These are phyloP conservation scores for Corylus avellana DNA, from an alignment of 306 rosid species.

Conservation along the genomic window DNA sequence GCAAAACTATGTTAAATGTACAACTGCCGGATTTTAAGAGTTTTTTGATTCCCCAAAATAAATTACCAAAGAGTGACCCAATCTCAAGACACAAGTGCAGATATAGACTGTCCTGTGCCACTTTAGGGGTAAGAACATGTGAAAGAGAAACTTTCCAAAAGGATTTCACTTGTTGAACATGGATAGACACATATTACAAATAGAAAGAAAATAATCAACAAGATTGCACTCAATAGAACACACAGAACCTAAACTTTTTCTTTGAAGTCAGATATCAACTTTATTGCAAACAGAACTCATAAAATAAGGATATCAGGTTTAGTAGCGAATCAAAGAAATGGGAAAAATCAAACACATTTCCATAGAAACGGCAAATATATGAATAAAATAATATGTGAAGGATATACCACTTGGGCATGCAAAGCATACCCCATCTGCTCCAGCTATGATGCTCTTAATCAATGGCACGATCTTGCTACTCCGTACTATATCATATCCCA, in stretches of 20 bases:
- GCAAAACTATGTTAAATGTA: neutral
- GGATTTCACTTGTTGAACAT: neutral
- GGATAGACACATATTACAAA: neutral
- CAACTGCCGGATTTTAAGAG: neutral
- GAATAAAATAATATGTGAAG: constrained; percentile 29
- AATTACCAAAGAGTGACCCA: neutral
- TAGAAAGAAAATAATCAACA: neutral
- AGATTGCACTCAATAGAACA: neutral
- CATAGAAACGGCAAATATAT: constrained; percentile 15
- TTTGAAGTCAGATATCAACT: neutral
- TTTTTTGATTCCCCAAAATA: neutral
- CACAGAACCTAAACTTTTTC: neutral
- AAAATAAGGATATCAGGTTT: neutral
- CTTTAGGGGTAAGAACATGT: no score
- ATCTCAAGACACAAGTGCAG: neutral
- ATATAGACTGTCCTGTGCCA: no score
- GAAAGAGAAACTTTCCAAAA: neutral
- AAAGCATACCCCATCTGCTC: constrained; percentile 82
- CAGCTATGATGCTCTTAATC: constrained; percentile 81
- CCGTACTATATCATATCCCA: constrained; percentile 70
- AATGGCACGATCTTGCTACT: constrained; percentile 93
- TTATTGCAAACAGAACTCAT: neutral
- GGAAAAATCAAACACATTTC: neutral
- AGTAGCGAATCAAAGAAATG: constrained; percentile 6
- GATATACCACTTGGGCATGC: constrained; percentile 24